Conservation (phyloP, 2,329 filamentous ascomycete species). For the Microsporum audouinii region DNA sequence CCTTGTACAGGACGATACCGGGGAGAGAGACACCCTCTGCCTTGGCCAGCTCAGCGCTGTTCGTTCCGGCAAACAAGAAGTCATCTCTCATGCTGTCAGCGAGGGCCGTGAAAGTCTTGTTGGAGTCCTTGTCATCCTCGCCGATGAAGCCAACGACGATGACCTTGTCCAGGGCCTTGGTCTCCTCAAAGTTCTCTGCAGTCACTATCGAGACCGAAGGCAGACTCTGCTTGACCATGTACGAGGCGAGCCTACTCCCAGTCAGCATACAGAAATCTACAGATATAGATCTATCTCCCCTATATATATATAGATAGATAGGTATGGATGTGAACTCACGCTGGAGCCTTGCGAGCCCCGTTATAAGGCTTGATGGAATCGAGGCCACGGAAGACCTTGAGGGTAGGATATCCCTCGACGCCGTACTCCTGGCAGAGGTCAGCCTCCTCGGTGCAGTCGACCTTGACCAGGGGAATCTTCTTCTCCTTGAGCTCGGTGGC, state of each 20-base stretch:
- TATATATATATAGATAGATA: background rate
- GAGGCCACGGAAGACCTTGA: slow-evolving; percentile 93
- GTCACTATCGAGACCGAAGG: slow-evolving; percentile 78
- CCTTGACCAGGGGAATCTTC: slow-evolving; percentile 38
- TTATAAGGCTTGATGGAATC: slow-evolving; percentile 73
- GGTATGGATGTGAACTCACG: slow-evolving; percentile 32
- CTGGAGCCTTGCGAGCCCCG: slow-evolving; percentile 77
- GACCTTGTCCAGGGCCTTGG: slow-evolving; percentile 97
- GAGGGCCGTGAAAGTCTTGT: slow-evolving; percentile 65
- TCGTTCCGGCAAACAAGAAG: slow-evolving; percentile 84
- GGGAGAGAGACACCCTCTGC: slow-evolving; percentile 81
- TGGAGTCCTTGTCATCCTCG: slow-evolving; percentile 68
- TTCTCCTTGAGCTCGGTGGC: slow-evolving; percentile 40
- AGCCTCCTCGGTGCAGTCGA: slow-evolving; percentile 85
- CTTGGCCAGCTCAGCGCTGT: slow-evolving; percentile 72
- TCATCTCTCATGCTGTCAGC: slow-evolving; percentile 72
- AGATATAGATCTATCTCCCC: background rate
- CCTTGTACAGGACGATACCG: slow-evolving; percentile 88
- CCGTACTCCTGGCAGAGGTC: slow-evolving; percentile 83
- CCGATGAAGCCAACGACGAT: slow-evolving; percentile 84
- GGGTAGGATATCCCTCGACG: slow-evolving; percentile 94
- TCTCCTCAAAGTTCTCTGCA: slow-evolving; percentile 76
- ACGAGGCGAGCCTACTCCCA: slow-evolving; percentile 50
- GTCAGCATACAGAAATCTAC: slow-evolving; percentile 16
- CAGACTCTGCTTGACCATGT: slow-evolving; percentile 97